Evolutionary conservation across 2,329 filamentous ascomycete species (phyloP).

Genomic region (Ophiosphaerella korrae): DNA sequence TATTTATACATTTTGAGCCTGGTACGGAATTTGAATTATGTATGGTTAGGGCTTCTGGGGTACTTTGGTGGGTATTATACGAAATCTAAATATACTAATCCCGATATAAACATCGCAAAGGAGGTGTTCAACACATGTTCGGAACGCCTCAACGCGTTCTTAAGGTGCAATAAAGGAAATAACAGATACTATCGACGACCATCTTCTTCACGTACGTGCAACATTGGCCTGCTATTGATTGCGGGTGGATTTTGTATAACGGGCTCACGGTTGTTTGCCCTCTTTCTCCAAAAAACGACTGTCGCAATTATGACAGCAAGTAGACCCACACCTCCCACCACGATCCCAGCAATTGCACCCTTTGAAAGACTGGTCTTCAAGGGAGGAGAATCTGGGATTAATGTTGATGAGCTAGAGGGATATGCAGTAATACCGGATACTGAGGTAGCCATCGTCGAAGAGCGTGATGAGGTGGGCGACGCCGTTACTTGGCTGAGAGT

Average conservation of each 20-base stretch:
- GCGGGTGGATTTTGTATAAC: neutral
- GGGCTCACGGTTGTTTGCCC: neutral
- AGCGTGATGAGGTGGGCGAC: neutral
- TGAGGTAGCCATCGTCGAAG: neutral
- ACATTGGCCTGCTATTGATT: slow-evolving; percentile 1
- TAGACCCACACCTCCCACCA: neutral
- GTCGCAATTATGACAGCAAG: neutral
- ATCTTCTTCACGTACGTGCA: neutral
- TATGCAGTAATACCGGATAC: neutral
- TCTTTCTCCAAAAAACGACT: neutral
- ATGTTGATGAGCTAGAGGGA: neutral
- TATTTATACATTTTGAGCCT: too few species aligned
- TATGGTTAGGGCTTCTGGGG: too few species aligned
- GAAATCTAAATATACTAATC: too few species aligned
- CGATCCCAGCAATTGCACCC: slow-evolving; percentile 1
- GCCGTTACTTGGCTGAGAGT: slow-evolving; percentile 7
- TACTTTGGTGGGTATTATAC: too few species aligned
- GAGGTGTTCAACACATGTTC: too few species aligned
- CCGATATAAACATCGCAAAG: too few species aligned
- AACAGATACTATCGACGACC: too few species aligned
- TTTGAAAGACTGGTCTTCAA: neutral
- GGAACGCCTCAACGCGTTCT: too few species aligned
- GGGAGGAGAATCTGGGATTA: neutral
- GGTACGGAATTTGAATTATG: too few species aligned
- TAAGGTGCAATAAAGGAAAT: too few species aligned